These are phyloP conservation scores for Leccinum fibrillosum DNA, from an alignment of 768 basidiomycete genomes.

Conservation along the genomic window DNA sequence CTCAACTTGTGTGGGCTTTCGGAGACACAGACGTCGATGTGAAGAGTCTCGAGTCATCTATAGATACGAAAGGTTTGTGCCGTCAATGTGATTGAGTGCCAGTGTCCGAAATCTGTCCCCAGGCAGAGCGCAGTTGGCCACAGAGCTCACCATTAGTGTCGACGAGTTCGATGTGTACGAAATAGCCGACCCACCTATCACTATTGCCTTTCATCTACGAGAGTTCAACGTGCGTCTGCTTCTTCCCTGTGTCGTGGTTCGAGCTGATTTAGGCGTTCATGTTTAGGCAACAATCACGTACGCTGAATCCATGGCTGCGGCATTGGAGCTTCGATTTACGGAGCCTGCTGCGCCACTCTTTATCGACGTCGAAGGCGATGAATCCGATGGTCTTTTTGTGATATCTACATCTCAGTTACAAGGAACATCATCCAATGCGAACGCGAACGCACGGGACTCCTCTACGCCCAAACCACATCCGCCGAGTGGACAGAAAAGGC, in stretches of 20 bases:
- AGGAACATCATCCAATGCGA: conserved; percentile 22
- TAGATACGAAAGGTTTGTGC: conserved; percentile 58
- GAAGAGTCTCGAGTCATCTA: conserved; percentile 62
- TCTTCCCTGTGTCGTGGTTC: not conserved
- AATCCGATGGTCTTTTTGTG: conserved; percentile 64
- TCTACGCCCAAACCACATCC: conserved; percentile 18
- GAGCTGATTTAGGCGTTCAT: not conserved
- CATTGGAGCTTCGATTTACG: conserved; percentile 73
- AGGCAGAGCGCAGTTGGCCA: conserved; percentile 66
- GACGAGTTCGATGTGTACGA: conserved; percentile 83
- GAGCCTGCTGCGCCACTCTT: conserved; percentile 72
- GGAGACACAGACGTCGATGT: conserved; percentile 63
- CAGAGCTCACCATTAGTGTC: conserved; percentile 70
- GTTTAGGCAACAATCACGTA: conserved; percentile 73
- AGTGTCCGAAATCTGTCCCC: not conserved
- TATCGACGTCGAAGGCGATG: conserved; percentile 71
- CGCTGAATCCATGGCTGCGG: conserved; percentile 64
- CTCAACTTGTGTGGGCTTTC: conserved; percentile 82
- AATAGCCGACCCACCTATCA: conserved; percentile 57
- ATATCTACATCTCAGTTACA: conserved; percentile 72
- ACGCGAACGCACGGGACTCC: conserved; percentile 9
- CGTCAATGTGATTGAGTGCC: not conserved
- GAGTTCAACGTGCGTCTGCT: conserved; percentile 67
- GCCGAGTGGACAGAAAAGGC: conserved; percentile 20
- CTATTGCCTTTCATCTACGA: conserved; percentile 74